Conservation (phyloP, 2,329 filamentous ascomycete genomes). For the Byssochlamys sp. region DNA sequence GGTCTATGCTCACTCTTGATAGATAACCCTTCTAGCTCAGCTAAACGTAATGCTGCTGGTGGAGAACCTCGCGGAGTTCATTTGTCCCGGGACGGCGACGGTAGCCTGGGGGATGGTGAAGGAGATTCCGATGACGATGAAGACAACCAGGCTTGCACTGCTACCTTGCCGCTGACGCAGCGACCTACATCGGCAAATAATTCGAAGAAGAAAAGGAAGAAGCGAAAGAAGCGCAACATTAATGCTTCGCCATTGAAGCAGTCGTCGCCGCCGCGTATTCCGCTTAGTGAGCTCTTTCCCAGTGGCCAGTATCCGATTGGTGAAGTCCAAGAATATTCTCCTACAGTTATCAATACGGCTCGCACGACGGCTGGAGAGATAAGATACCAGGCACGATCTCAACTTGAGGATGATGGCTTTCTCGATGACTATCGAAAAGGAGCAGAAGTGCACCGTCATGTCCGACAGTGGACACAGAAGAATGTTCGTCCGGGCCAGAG, state of each 20-base stretch:
- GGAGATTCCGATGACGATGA: constrained; percentile 14
- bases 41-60: constrained; percentile 18
- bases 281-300: constrained; percentile 39
- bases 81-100: constrained; percentile 36
- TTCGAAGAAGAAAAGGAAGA: constrained; percentile 39
- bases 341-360: constrained; percentile 32
- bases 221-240: constrained; percentile 32
- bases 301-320: constrained; percentile 37
- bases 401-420: constrained; percentile 39
- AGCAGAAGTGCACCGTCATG: constrained; percentile 48
- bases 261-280: constrained; percentile 39
- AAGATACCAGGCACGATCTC: constrained; percentile 30
- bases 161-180: constrained; percentile 11
- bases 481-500: constrained; percentile 43
- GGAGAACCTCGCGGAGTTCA: constrained; percentile 37
- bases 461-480: constrained; percentile 41
- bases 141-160: constrained; percentile 5
- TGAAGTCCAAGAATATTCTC: constrained; percentile 29
- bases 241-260: constrained; percentile 27
- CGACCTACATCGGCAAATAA: constrained; percentile 33
- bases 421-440: constrained; percentile 48
- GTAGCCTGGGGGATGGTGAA: constrained; percentile 27
- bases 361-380: constrained; percentile 41
- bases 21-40: constrained; percentile 4
- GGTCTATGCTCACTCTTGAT: background rate